Evolutionary conservation across 345 rosid genomes (phyloP).

Genomic region (Lepidium sativum): DNA sequence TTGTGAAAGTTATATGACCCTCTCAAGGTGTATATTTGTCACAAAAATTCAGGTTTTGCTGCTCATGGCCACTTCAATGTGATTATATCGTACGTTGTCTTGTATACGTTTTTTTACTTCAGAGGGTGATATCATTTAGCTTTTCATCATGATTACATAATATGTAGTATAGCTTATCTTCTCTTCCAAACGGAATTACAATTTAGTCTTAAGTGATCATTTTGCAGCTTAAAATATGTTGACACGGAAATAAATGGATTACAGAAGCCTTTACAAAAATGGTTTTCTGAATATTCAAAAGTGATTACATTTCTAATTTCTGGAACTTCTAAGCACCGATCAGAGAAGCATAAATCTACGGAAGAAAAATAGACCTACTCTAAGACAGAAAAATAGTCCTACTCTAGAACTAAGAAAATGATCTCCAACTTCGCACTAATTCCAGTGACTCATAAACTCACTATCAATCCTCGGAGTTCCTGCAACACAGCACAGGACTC

Average conservation of each 20-base stretch:
- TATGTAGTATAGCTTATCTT: not conserved
- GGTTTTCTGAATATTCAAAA: not conserved
- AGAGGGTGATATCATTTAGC: not conserved
- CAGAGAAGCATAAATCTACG: not conserved
- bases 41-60: not conserved
- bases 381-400: not conserved
- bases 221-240: not conserved
- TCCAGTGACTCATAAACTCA: not conserved
- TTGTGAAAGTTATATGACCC: not conserved
- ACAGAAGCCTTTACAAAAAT: not conserved
- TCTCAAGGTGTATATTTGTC: conserved; percentile 16
- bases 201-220: not conserved
- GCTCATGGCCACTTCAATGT: not conserved
- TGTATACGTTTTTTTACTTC: not conserved
- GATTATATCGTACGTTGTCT: not conserved
- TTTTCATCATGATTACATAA: too few species aligned
- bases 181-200: not conserved
- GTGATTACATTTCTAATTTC: not conserved
- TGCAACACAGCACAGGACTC: not conserved
- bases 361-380: not conserved
- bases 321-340: not conserved
- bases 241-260: not conserved
- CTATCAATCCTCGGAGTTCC: not conserved
- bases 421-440: not conserved
- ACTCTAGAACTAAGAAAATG: not conserved